A percentile compares a stretch with the other conserved stretches of the same genome.
phyloP scores from a whole-genome alignment of 768 basidiomycete species.

The Dentipellis sp. region DNA sequence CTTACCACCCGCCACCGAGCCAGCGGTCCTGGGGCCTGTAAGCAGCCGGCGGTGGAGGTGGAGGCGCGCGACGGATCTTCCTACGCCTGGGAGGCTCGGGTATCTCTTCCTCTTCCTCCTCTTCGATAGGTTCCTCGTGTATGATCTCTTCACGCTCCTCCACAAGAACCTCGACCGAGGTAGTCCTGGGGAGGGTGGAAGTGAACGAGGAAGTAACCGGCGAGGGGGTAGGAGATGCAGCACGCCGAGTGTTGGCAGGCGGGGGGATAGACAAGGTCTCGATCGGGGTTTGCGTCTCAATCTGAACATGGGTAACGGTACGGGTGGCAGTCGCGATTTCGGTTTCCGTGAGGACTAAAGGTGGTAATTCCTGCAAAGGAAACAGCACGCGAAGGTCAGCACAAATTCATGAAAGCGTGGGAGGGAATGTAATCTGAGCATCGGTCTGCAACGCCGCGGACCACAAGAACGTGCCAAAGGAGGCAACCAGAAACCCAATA shows the following conservation, averaged over 20 bases:
- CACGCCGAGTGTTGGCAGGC: constrained; percentile 71
- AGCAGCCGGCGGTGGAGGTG: constrained; percentile 32
- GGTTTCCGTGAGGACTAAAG: constrained; percentile 42
- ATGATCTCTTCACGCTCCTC: constrained; percentile 40
- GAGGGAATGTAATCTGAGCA: constrained; percentile 16
- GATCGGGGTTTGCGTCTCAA: constrained; percentile 23
- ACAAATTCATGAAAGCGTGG: constrained; percentile 4
- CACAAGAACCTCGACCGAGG: constrained; percentile 52
- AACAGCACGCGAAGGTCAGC: constrained; percentile 14
- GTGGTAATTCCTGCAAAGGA: constrained; percentile 31
- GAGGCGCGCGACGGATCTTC: constrained; percentile 32
- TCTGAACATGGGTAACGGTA: constrained; percentile 39
- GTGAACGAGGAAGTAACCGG: constrained; percentile 46
- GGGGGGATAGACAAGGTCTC: constrained; percentile 58
- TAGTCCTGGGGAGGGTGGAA: constrained; percentile 60
- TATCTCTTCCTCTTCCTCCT: constrained; percentile 26
- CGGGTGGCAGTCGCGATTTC: constrained; percentile 42
- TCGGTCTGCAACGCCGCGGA: constrained; percentile 1
- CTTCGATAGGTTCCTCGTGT: constrained; percentile 23
- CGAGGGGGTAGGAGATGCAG: constrained; percentile 64
- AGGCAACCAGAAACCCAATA: neutral
- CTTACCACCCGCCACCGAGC: constrained; percentile 12
- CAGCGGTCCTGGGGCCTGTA: constrained; percentile 25
- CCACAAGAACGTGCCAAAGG: neutral
- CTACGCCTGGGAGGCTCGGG: neutral